Evolutionary conservation across 1,284 basidiomycete genomes (phyloP), one percentile per base, ranked within the genome.

Genomic region (Flammula alnicola): DNA sequence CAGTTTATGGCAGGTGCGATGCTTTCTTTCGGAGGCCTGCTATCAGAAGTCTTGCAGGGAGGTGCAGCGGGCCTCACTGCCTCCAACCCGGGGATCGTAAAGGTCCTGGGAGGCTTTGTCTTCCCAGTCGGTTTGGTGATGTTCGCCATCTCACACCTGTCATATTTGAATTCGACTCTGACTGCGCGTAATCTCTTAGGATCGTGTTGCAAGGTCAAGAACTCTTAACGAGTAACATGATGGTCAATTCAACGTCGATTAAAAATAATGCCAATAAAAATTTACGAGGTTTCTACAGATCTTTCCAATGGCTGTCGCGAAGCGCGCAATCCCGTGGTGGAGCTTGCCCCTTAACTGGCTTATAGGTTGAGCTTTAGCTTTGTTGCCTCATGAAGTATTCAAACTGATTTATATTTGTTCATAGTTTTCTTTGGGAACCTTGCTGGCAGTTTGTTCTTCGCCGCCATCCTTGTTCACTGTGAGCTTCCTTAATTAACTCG

Each of bases 81-180:
- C 14, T 69, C 67, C 44, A 84, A 88, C 56, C 86, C 86, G 1
- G 86, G 86, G 10, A 68, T 89, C 14, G 79, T 86, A 47, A 88
- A 84, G 60, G 62, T 87, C 20, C 63, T 88, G 2, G 77, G 77
- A 16, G 86, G 83, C 6, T 78, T 86, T 35, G 81, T 88, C 20
- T 88, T 88, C 65, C 86, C 86, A 5, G 83, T 86, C 2, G 86
- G 86, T 61, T 80, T 88, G 70, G 81, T 86, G 51, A 88, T 88
- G 86, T 88, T 60, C 55, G 75, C 63, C 23, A n/a, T 10, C 20
- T 35, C 51, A 25, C 27, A 46, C 22, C 31, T 30, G 17, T 16
- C 29, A 25, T 23, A 22, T 17, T 16, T 22, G 33, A 35, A 29
- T 12, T 33, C 32, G 31, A 33, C 20, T 10, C 20, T 36, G 19